phyloP scores from a whole-genome alignment of 2,329 filamentous ascomycete genomes.

The Capronia epimyces region DNA sequence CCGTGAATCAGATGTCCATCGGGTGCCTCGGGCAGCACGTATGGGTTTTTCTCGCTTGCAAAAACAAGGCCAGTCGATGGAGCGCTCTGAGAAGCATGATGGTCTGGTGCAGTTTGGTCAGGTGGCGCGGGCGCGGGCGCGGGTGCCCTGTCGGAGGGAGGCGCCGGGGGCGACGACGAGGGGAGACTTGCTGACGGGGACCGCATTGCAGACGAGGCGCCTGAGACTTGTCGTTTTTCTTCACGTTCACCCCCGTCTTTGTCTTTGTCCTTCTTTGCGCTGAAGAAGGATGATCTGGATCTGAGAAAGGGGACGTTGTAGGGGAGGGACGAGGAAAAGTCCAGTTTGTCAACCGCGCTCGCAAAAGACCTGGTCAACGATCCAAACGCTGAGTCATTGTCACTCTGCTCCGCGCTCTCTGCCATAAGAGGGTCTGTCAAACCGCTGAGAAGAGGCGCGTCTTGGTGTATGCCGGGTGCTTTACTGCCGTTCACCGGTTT shows the following conservation, averaged over 20 bases:
- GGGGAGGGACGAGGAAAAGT: conserved; percentile 20
- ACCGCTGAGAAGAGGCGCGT: conserved; percentile 17
- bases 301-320: conserved; percentile 13
- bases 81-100: not conserved
- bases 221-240: conserved; percentile 1
- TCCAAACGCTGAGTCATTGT: conserved; percentile 19
- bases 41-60: conserved; percentile 15
- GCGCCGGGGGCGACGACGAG: not conserved
- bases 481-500: conserved; percentile 14
- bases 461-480: not conserved
- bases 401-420: conserved; percentile 9
- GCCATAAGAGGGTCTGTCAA: conserved; percentile 7
- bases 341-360: conserved; percentile 26
- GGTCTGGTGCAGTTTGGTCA: not conserved
- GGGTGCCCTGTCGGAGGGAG: not conserved
- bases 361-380: conserved; percentile 27
- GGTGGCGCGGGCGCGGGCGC: not conserved
- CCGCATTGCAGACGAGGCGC: conserved; percentile 1
- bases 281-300: conserved; percentile 20
- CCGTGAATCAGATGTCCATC: conserved; percentile 9
- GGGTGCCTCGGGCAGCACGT: conserved; percentile 14
- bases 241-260: conserved; percentile 1
- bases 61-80: conserved; percentile 15
- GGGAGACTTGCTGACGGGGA: not conserved
- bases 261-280: conserved; percentile 6